Evolutionary conservation across 2,329 filamentous ascomycete species (phyloP).

Genomic region (Aureobasidium pullulans): DNA sequence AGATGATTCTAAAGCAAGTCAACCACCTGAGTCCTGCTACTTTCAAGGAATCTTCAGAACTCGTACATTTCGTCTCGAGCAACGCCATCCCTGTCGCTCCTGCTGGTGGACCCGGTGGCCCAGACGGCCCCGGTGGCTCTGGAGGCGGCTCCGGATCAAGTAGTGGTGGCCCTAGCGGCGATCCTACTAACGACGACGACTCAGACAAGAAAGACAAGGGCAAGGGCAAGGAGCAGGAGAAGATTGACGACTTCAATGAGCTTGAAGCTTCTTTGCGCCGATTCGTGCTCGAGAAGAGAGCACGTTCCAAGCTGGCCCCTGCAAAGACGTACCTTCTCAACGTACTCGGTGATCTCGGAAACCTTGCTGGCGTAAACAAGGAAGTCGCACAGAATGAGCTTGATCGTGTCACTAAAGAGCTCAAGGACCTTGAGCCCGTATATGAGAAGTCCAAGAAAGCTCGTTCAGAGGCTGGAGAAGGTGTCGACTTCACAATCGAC

Average conservation of each 20-base stretch:
- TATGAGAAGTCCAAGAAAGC: conserved; percentile 79
- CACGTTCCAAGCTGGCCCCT: conserved; percentile 88
- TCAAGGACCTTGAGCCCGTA: conserved; percentile 75
- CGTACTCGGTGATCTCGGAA: conserved; percentile 78
- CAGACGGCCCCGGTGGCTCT: conserved; percentile 46
- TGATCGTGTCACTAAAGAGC: conserved; percentile 70
- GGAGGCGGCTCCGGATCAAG: conserved; percentile 24
- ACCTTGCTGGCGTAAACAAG: conserved; percentile 75
- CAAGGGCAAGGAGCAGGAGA: conserved; percentile 70
- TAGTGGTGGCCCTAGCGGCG: conserved; percentile 27
- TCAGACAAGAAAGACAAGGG: conserved; percentile 53
- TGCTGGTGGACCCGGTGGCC: conserved; percentile 48
- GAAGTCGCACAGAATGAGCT: conserved; percentile 82
- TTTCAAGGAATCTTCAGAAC: conserved; percentile 81
- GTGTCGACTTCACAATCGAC: conserved; percentile 76
- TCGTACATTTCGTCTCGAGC: conserved; percentile 97
- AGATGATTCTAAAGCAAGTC: conserved; percentile 89
- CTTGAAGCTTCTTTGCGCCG: conserved; percentile 82
- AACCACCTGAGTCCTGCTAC: conserved; percentile 81
- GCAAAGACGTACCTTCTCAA: conserved; percentile 94
- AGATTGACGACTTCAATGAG: conserved; percentile 80
- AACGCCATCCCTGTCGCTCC: conserved; percentile 78
- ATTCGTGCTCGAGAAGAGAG: conserved; percentile 93
- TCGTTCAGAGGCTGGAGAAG: conserved; percentile 68
- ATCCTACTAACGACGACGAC: conserved; percentile 37